Percentiles rank a stretch among this genome's conserved stretches.
Evolutionary conservation across 768 basidiomycete species (phyloP).

Genomic region (Fomitopsis serialis): DNA sequence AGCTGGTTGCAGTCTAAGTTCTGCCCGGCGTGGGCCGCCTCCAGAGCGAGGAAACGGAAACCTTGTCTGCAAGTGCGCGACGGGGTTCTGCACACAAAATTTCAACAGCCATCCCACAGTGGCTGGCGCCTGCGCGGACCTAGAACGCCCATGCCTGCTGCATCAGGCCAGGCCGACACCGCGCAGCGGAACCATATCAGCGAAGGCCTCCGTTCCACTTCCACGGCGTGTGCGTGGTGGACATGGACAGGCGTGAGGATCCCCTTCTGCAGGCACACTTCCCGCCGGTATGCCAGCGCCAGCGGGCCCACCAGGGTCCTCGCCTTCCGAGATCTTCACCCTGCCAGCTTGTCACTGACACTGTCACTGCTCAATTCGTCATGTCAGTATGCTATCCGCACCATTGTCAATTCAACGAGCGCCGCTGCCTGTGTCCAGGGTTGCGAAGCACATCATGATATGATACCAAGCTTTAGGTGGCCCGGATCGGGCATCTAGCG

Average conservation of each 20-base stretch:
- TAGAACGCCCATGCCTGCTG: neutral
- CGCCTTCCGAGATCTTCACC: neutral
- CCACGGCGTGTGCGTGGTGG: neutral
- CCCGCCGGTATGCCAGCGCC: slow-evolving; percentile 1
- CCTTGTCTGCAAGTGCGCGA: no score
- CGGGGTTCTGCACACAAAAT: neutral
- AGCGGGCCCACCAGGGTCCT: neutral
- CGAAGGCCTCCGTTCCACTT: neutral
- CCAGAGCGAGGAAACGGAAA: no score
- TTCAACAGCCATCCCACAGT: neutral
- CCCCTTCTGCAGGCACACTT: neutral
- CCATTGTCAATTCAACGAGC: no score
- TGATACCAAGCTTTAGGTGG: no score
- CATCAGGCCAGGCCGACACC: neutral
- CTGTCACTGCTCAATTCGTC: no score
- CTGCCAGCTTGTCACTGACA: neutral
- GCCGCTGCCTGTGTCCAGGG: no score
- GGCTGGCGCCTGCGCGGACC: neutral
- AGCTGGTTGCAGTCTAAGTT: no score
- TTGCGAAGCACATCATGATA: no score
- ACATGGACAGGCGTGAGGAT: neutral
- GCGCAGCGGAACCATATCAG: slow-evolving; percentile 1
- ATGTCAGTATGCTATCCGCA: no score
- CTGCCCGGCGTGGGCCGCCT: no score
- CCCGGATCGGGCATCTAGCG: no score